phyloP scores from a whole-genome alignment of 2,329 filamentous ascomycete species.

The Achaetomium macrosporum region DNA sequence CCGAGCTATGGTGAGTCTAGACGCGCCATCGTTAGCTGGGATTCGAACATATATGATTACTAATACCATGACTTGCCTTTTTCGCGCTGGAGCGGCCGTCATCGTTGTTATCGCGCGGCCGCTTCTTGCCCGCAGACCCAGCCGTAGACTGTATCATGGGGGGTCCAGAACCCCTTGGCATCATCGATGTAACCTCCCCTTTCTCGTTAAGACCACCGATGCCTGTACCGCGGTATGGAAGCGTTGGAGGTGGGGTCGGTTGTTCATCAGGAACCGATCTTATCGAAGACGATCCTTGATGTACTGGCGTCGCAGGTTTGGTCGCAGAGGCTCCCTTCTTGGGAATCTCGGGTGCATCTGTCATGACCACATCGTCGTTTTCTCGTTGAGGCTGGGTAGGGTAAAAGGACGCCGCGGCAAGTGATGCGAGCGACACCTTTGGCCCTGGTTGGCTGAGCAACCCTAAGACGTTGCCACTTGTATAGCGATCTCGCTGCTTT shows the following conservation, averaged over 20 bases:
- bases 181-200: constrained; percentile 24
- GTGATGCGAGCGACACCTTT: constrained; percentile 26
- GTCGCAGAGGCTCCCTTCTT: not conserved
- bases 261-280: not conserved
- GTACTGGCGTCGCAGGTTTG: not conserved
- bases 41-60: not conserved
- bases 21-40: not conserved
- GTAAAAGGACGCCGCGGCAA: not conserved
- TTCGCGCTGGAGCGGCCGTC: constrained; percentile 15
- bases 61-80: constrained; percentile 14
- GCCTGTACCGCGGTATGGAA: constrained; percentile 17
- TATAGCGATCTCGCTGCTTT: constrained; percentile 67
- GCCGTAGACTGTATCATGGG: constrained; percentile 37
- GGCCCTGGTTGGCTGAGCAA: constrained; percentile 42
- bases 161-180: constrained; percentile 17
- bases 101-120: constrained; percentile 36
- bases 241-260: constrained; percentile 1
- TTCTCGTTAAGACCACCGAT: constrained; percentile 28
- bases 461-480: constrained; percentile 53
- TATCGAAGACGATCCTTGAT: constrained; percentile 4
- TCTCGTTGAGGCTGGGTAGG: not conserved
- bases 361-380: constrained; percentile 25
- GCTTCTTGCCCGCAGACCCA: constrained; percentile 35
- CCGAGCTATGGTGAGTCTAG: constrained; percentile 13
- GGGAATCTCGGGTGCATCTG: constrained; percentile 17